A percentile compares a stretch with the other conserved stretches of the same genome.
Evolutionary conservation across 2,329 filamentous ascomycete genomes (phyloP).

Genomic region (Fusarium vanettenii): DNA sequence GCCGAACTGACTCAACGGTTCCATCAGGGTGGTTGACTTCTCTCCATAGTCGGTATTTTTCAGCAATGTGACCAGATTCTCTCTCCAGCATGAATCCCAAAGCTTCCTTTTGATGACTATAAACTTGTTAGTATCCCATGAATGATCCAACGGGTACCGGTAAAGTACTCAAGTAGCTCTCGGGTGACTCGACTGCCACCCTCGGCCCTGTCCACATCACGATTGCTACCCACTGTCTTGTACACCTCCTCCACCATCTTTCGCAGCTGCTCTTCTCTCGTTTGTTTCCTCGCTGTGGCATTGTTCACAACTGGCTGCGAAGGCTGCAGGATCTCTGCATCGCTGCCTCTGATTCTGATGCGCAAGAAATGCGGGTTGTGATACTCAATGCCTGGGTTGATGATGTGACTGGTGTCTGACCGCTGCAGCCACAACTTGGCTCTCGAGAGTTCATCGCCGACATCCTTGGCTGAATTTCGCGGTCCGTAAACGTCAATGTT

Average conservation of each 20-base stretch:
- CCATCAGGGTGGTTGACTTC: slow-evolving; percentile 39
- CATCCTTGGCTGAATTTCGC: not conserved
- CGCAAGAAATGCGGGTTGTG: slow-evolving; percentile 25
- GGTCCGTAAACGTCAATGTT: slow-evolving; percentile 54
- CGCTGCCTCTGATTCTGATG: not conserved
- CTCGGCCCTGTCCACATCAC: not conserved
- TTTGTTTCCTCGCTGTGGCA: not conserved
- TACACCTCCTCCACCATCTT: not conserved
- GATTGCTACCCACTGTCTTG: not conserved
- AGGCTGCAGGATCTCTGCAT: not conserved
- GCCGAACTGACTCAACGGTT: slow-evolving; percentile 33
- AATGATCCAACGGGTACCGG: accelerated
- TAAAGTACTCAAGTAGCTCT: slow-evolving; percentile 40
- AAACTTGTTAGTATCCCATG: not conserved
- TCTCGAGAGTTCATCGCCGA: slow-evolving; percentile 46
- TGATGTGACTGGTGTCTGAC: slow-evolving; percentile 37
- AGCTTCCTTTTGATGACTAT: slow-evolving; percentile 53
- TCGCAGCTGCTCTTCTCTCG: not conserved
- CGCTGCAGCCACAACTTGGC: slow-evolving; percentile 50
- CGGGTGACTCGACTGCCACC: not conserved
- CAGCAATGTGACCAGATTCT: slow-evolving; percentile 49
- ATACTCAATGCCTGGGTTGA: not conserved
- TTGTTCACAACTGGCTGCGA: not conserved
- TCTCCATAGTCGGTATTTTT: slow-evolving; percentile 49
- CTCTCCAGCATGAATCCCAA: slow-evolving; percentile 53